These are phyloP conservation scores for Delphinella strobiligena DNA, from an alignment of 2,329 filamentous ascomycete genomes.

Conservation along the genomic window DNA sequence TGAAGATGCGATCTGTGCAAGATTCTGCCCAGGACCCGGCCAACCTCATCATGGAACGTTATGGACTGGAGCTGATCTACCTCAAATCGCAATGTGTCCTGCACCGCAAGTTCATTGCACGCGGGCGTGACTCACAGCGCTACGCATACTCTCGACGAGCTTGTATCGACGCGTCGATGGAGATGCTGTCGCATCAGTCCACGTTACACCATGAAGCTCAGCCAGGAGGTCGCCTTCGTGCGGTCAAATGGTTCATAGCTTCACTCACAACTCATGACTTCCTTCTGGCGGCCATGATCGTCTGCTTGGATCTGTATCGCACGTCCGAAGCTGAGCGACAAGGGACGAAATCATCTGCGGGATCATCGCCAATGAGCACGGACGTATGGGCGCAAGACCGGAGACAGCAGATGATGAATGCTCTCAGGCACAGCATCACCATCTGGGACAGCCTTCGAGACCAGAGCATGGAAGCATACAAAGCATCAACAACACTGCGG, in stretches of 20 bases:
- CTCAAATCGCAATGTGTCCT: slow-evolving; percentile 82
- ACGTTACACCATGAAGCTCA: slow-evolving; percentile 65
- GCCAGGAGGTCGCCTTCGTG: slow-evolving; percentile 56
- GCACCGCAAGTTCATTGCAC: slow-evolving; percentile 75
- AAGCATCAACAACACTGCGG: slow-evolving; percentile 67
- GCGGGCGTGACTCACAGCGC: slow-evolving; percentile 63
- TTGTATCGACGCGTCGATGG: slow-evolving; percentile 77
- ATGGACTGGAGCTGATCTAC: slow-evolving; percentile 73
- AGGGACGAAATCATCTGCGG: slow-evolving; percentile 18
- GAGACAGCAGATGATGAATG: slow-evolving; percentile 61
- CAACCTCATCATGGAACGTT: slow-evolving; percentile 64
- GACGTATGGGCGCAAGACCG: slow-evolving; percentile 32
- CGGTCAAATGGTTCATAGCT: slow-evolving; percentile 66
- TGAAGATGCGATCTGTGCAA: slow-evolving; percentile 63
- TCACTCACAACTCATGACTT: slow-evolving; percentile 77
- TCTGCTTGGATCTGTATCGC: slow-evolving; percentile 72
- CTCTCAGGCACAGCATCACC: slow-evolving; percentile 57
- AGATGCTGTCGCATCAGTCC: slow-evolving; percentile 64
- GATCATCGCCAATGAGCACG: slow-evolving; percentile 17
- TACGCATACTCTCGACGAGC: slow-evolving; percentile 75
- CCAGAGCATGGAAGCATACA: slow-evolving; percentile 77
- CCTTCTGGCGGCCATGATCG: slow-evolving; percentile 70
- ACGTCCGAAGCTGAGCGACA: slow-evolving; percentile 36
- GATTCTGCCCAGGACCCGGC: slow-evolving; percentile 59
- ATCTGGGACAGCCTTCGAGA: slow-evolving; percentile 76